A percentile compares a stretch with the other conserved stretches of the same genome.
These are phyloP conservation scores for Fraxinus dipetala DNA, from an alignment of 305 asterid genomes.

Conservation along the genomic window DNA sequence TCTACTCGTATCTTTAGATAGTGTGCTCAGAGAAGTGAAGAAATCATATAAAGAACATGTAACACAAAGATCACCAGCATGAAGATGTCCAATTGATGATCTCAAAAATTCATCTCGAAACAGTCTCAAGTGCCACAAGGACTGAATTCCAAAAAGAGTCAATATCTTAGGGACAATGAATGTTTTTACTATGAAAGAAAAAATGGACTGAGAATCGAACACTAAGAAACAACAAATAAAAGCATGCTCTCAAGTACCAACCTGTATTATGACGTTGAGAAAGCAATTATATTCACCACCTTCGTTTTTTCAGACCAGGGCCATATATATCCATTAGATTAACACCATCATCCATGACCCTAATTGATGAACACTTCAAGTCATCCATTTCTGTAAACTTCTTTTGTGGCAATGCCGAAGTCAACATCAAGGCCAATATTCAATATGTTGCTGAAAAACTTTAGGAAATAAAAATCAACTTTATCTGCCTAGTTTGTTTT, in stretches of 20 bases:
- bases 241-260: slow-evolving; percentile 28
- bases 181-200: slow-evolving; percentile 9
- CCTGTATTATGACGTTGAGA: slow-evolving; percentile 94
- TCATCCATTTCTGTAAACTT: slow-evolving; percentile 34
- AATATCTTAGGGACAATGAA: slow-evolving; percentile 17
- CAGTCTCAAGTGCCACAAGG: slow-evolving; percentile 79
- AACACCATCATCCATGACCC: slow-evolving; percentile 32
- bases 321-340: slow-evolving; percentile 60
- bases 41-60: slow-evolving; percentile 72
- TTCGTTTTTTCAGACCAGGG: slow-evolving; percentile 77
- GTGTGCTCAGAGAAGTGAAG: slow-evolving; percentile 64
- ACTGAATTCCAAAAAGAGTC: slow-evolving; percentile 41
- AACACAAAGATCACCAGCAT: slow-evolving; percentile 93
- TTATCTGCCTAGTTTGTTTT: too few species aligned
- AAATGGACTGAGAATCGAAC: slow-evolving; percentile 2
- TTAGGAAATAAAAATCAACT: too few species aligned
- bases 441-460: too few species aligned
- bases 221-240: slow-evolving; percentile 6
- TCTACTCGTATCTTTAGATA: slow-evolving; percentile 48
- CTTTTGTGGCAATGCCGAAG: slow-evolving; percentile 28
- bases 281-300: slow-evolving; percentile 90
- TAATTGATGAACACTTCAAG: slow-evolving; percentile 33
- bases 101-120: slow-evolving; percentile 80
- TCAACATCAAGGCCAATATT: slow-evolving; percentile 29
- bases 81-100: slow-evolving; percentile 64